Conservation (phyloP, 768 basidiomycete species). For the Leccinum fibrillosum region DNA sequence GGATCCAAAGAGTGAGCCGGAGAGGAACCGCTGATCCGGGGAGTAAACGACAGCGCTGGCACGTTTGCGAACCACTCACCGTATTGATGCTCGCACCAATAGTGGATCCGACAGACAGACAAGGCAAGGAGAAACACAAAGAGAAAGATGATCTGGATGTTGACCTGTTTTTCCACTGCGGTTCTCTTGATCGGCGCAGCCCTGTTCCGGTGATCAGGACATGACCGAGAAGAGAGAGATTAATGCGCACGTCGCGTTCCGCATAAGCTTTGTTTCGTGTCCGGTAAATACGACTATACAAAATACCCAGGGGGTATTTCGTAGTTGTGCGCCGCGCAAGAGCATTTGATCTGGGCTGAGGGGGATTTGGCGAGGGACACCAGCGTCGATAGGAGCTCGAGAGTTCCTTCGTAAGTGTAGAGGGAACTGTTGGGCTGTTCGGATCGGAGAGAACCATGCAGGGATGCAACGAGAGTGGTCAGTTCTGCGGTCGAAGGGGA, state of each 20-base stretch:
- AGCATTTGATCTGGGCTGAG: constrained; percentile 44
- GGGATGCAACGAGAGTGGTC: constrained; percentile 62
- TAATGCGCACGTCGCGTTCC: constrained; percentile 86
- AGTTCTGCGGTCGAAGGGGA: constrained; percentile 76
- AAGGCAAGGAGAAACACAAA: constrained; percentile 85
- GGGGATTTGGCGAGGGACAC: constrained; percentile 77
- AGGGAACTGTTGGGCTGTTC: constrained; percentile 98
- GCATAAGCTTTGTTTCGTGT: constrained; percentile 99
- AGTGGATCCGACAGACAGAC: constrained; percentile 75
- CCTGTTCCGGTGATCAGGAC: constrained; percentile 35
- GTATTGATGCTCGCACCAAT: constrained; percentile 91
- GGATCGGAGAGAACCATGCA: constrained; percentile 84
- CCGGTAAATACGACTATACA: constrained; percentile 93
- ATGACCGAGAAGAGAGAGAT: fast-evolving
- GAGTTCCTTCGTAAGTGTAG: constrained; percentile 89
- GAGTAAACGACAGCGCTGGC: background rate
- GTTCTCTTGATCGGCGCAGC: constrained; percentile 97
- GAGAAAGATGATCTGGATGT: constrained; percentile 92
- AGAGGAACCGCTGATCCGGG: constrained; percentile 71
- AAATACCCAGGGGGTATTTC: constrained; percentile 97
- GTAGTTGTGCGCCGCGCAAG: constrained; percentile 87
- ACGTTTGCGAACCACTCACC: constrained; percentile 35
- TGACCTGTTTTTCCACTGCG: constrained; percentile 93
- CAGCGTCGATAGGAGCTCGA: constrained; percentile 58
- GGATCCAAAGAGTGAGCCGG: constrained; percentile 65